Evolutionary conservation across 371 early-diverging fungal species (phyloP).

Genomic region (Paraphysoderma sedebokerense): DNA sequence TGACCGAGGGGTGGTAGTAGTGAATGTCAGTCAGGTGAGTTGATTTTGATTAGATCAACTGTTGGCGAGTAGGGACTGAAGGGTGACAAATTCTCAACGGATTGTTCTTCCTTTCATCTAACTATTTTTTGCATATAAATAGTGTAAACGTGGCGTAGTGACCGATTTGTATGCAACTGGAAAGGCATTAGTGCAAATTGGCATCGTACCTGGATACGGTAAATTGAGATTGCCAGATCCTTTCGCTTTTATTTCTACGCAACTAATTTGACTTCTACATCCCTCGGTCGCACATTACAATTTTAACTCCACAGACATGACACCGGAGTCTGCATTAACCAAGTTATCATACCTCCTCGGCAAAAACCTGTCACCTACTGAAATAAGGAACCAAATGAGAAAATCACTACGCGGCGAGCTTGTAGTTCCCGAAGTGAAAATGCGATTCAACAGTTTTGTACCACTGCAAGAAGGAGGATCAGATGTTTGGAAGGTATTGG

Average conservation of each 20-base stretch:
- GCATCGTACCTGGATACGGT: slow-evolving; percentile 87
- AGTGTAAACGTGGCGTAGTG: slow-evolving; percentile 67
- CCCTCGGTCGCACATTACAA: no score
- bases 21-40: slow-evolving; percentile 83
- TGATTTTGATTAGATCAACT: no score
- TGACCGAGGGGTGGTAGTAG: slow-evolving; percentile 83
- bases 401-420: slow-evolving; percentile 84
- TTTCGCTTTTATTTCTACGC: no score
- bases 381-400: slow-evolving; percentile 60
- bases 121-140: not conserved
- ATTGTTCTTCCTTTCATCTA: no score
- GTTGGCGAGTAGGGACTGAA: no score
- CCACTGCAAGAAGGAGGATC: slow-evolving; percentile 8
- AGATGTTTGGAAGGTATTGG: not conserved
- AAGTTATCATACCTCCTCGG: slow-evolving; percentile 86
- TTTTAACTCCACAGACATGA: no score
- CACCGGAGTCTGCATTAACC: slow-evolving; percentile 88
- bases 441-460: slow-evolving; percentile 6
- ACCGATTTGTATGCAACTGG: slow-evolving; percentile 84
- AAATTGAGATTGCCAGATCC: no score
- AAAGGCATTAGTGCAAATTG: slow-evolving; percentile 55
- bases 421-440: slow-evolving; percentile 41
- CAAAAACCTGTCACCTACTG: slow-evolving; percentile 27
- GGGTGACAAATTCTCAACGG: no score
- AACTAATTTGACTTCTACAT: no score